These are phyloP conservation scores for Diversispora eburnea DNA, from an alignment of 192 early-diverging fungal genomes.

Conservation along the genomic window DNA sequence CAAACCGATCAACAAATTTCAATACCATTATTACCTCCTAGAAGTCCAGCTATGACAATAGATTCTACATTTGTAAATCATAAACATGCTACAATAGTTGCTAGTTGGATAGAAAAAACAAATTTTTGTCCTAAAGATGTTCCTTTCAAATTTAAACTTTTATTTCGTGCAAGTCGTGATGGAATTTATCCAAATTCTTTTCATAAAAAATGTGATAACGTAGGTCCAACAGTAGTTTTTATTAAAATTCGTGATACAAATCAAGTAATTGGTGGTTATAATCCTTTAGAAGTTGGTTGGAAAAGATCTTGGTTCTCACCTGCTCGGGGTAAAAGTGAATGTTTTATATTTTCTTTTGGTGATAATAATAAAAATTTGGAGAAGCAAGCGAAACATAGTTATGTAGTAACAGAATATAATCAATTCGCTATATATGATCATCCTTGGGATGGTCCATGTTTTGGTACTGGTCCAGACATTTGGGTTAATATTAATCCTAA, in stretches of 20 bases:
- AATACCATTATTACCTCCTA: background rate
- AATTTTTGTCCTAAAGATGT: background rate
- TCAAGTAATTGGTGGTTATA: constrained; percentile 20
- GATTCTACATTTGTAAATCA: constrained; percentile 6
- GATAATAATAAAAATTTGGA: background rate
- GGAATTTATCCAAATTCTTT: background rate
- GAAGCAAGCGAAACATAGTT: background rate
- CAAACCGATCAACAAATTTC: background rate
- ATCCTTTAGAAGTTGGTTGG: constrained; percentile 1
- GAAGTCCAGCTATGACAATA: background rate
- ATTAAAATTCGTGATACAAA: background rate
- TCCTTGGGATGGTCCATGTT: constrained; percentile 19
- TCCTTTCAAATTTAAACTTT: constrained; percentile 7
- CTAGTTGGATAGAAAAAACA: background rate
- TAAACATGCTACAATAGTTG: background rate
- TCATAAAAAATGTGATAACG: constrained; percentile 14
- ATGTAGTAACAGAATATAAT: background rate
- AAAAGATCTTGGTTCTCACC: background rate
- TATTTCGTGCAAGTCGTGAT: constrained; percentile 8
- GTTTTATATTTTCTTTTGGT: constrained; percentile 18
- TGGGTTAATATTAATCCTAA: background rate
- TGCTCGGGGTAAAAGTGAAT: background rate
- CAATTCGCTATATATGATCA: constrained; percentile 1
- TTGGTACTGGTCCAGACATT: constrained; percentile 19
- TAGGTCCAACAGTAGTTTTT: constrained; percentile 1